Base-by-base conservation (phyloP, 139 green algal species). In the Chlamydomonas schloesseri region DNA sequence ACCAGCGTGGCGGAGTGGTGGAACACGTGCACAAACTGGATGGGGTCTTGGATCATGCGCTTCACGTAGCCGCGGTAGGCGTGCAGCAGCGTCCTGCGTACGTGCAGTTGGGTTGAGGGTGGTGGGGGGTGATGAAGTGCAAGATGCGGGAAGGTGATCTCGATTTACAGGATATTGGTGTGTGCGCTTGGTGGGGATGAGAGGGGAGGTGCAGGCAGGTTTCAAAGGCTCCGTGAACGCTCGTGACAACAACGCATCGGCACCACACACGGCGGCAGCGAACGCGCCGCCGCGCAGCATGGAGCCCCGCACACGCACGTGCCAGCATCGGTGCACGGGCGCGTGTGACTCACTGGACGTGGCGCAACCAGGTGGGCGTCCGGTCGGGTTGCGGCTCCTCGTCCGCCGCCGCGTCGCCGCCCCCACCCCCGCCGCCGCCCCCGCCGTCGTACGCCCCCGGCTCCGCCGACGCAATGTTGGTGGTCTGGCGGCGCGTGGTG, bases 1-100 rank as follows among this genome's bases (percentile, higher is more conserved):
- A 91, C 80, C 23, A 91, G 33, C 29, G 89, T 92, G 62, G 90
- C 72, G 67, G 83, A 67, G 71, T 90, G 60, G 88, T 94, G 89
- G 69, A 89, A 73, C 53, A 87, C 53, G 89, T 90, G 87, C 26
- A 94, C 37, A 36, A 94, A 88, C 28, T 90, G 87, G 88, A 90
- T 89, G 80, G 91, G 91, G 82, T 94, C 91, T 23, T 67, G 71
- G n/a, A 87, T 2, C 89, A 92, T 88, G 79, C 88, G 91, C 74
- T 75, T 74, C 31, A 55, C 70, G 83, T 91, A 91, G 50, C 77
- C 71, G 21, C 71, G 69, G 71, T 81, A 81, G n/a, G 88, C 65
- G 70, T 91, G 88, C 42, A 64, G 33, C 36, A 89, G 17, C 62
- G 82, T 89, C 58, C 81, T 88, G 81, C 31, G 65, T 15, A n/a